Base-by-base conservation (phyloP, 106 monocot species). In the Phalaenopsis equestris region DNA sequence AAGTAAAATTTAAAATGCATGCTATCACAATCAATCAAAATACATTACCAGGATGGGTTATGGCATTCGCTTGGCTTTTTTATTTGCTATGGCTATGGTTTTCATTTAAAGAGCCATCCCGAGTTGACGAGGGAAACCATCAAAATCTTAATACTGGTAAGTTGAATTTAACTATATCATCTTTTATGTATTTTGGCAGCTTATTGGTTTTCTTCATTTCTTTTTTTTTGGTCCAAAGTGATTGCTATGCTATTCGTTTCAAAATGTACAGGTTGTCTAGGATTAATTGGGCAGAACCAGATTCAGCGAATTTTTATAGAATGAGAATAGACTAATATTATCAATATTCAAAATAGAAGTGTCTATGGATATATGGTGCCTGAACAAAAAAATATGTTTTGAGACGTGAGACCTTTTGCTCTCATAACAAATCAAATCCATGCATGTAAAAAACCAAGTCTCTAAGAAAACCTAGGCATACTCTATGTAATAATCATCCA, bases 41-140 rank as follows among this genome's bases (percentile, higher is more conserved):
- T 38, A 87, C 87, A 55, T 79, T 81, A 79, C 87, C 87, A 65
- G 87, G 87, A 55, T 87, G 87, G 87, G 24, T 87, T 23, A 87
- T 87, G 87, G 78, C 87, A 41, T 21, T 87, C 5, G 77, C 81
- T 73, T 87, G 87, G 87, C 67, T 87, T 21, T 0, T 81, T 19
- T 87, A 87, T 78, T 56, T 87, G 73, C 17, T 84, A 30, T 87
- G 87, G 87, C 70, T 84, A 67, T 87, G 87, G 84, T 68, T 81
- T 67, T 81, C 81, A 74, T 87, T 87, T 67, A 81, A 47, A 84
- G 87, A 87, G 79, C 87, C 87, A 75, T 67, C 57, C 81, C 81
- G 19, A 78, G 67, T 80, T 48, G 72, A 16, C 48, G 85, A 78
- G 45, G 83, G 43, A 55, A 82, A 75, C 8, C 41, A 78, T 75